Evolutionary conservation across 495 filamentous ascomycete genomes (phyloP).

Genomic region (Tuber indicum): DNA sequence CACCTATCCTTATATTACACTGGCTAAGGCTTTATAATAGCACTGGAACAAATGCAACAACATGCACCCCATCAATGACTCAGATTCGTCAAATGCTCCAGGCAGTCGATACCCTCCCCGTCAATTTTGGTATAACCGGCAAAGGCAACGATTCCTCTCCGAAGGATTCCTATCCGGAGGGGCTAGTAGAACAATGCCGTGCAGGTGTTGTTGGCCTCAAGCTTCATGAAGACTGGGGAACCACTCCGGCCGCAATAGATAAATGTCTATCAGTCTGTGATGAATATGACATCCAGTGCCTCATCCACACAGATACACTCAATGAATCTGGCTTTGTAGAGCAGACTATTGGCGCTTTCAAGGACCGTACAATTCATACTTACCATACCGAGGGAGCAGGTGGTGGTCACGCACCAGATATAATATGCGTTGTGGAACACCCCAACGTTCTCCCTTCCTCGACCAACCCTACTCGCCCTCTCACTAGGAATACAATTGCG

Average conservation of each 20-base stretch:
- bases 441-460: slow-evolving; percentile 85
- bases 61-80: slow-evolving; percentile 79
- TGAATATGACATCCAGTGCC: slow-evolving; percentile 82
- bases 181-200: slow-evolving; percentile 70
- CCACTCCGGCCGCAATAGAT: slow-evolving; percentile 88
- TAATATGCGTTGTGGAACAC: slow-evolving; percentile 89
- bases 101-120: slow-evolving; percentile 73
- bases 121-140: slow-evolving; percentile 91
- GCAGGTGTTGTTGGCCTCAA: slow-evolving; percentile 90
- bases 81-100: slow-evolving; percentile 92
- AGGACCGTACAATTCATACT: slow-evolving; percentile 87
- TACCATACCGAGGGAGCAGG: slow-evolving; percentile 98
- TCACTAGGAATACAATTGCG: slow-evolving; percentile 86
- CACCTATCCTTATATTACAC: neutral
- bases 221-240: slow-evolving; percentile 97
- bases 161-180: slow-evolving; percentile 34
- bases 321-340: slow-evolving; percentile 98
- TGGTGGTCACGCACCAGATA: slow-evolving; percentile 93
- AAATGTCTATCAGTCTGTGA: slow-evolving; percentile 83
- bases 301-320: slow-evolving; percentile 96
- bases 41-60: slow-evolving; percentile 91
- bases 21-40: slow-evolving; percentile 43
- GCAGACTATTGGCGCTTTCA: slow-evolving; percentile 80
- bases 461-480: slow-evolving; percentile 91
- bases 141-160: slow-evolving; percentile 88